Conservation (phyloP, 805 yeast genomes). For the Clavispora phyllophila region DNA sequence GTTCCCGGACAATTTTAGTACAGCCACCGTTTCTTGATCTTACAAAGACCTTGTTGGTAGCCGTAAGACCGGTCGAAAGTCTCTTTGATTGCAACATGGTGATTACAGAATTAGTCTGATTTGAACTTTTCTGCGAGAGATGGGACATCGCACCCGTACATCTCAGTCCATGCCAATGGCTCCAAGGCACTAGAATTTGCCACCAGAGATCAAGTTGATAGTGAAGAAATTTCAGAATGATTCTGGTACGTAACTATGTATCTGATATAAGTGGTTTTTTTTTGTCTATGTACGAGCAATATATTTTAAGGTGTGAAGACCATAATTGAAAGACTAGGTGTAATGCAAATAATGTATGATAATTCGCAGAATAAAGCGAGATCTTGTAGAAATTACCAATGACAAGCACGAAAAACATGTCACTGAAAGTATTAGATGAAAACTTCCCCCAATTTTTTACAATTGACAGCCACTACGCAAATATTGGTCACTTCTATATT, state of each 20-base stretch:
- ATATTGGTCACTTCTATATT: too few species aligned
- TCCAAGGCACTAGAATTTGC: background rate
- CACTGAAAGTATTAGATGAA: too few species aligned
- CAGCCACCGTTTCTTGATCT: constrained; percentile 88
- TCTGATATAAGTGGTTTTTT: background rate
- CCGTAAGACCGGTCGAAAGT: constrained; percentile 44
- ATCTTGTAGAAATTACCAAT: too few species aligned
- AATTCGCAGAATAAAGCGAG: too few species aligned
- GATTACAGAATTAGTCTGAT: background rate
- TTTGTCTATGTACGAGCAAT: too few species aligned
- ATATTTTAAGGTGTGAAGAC: background rate
- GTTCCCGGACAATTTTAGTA: constrained; percentile 87
- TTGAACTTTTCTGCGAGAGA: background rate
- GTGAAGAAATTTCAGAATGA: too few species aligned
- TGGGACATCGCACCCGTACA: background rate
- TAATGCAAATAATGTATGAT: too few species aligned
- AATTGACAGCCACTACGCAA: too few species aligned
- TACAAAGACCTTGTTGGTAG: constrained; percentile 86
- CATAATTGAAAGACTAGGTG: background rate
- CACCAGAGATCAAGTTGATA: background rate
- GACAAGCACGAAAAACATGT: too few species aligned
- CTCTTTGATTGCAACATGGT: constrained; percentile 26
- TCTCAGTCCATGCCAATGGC: background rate
- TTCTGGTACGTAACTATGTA: too few species aligned
- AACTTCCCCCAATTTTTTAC: too few species aligned